Evolutionary conservation across 176 grass and related monocot species (phyloP).

Genomic region (Oryza brachyantha): DNA sequence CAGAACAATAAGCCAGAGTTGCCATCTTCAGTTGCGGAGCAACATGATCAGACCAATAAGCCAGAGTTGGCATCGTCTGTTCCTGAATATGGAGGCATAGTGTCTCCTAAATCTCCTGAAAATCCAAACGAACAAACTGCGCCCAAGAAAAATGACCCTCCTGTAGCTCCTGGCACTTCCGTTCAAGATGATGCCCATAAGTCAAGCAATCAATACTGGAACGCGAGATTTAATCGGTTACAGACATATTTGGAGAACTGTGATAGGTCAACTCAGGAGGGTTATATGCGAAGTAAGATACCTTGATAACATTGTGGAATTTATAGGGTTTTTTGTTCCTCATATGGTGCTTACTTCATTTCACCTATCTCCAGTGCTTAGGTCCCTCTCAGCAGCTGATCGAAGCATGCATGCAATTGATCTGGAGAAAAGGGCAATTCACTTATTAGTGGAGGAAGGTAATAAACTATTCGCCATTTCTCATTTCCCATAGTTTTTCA

Average conservation of each 20-base stretch:
- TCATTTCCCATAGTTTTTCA: not conserved
- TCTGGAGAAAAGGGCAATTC: constrained; percentile 89
- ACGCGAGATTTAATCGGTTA: constrained; percentile 63
- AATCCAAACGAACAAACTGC: constrained; percentile 8
- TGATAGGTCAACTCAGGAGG: constrained; percentile 80
- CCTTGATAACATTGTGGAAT: constrained; percentile 4
- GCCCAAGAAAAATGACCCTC: constrained; percentile 32
- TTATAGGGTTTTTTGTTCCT: not conserved
- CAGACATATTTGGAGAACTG: constrained; percentile 73
- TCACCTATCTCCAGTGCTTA: constrained; percentile 54
- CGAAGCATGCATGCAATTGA: constrained; percentile 80
- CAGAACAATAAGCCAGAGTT: constrained; percentile 35
- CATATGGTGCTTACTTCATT: constrained; percentile 8
- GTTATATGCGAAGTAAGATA: constrained; percentile 79
- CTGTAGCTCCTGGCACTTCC: constrained; percentile 1
- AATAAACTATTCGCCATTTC: constrained; percentile 26
- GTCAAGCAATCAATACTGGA: constrained; percentile 50
- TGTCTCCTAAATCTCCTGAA: constrained; percentile 18
- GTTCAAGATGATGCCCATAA: constrained; percentile 28
- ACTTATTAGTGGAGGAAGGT: constrained; percentile 94
- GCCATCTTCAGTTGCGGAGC: constrained; percentile 17
- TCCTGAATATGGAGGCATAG: constrained; percentile 18
- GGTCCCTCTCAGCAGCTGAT: constrained; percentile 67
- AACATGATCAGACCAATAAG: constrained; percentile 33
- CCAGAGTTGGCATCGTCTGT: constrained; percentile 23